phyloP scores from a whole-genome alignment of 176 grass and related monocot genomes.

The Poa annua region DNA sequence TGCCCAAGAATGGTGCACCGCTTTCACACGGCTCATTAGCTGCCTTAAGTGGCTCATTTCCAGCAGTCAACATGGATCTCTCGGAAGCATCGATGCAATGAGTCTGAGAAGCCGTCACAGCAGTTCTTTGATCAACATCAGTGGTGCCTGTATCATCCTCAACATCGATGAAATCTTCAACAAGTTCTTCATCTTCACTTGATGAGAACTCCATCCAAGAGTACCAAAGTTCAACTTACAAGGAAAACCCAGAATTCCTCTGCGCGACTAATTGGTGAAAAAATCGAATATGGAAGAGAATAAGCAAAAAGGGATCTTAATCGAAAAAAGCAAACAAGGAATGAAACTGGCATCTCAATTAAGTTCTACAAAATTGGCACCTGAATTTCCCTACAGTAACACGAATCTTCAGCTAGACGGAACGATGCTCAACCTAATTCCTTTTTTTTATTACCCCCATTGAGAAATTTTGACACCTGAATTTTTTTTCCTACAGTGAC shows the following conservation, averaged over 20 bases:
- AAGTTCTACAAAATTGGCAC: neutral
- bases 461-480: too few species aligned
- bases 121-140: conserved; percentile 45
- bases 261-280: neutral
- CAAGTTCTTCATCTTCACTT: conserved; percentile 68
- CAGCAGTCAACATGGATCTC: conserved; percentile 22
- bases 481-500: neutral
- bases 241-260: neutral
- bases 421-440: too few species aligned
- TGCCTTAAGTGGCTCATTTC: conserved; percentile 44
- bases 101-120: conserved; percentile 29
- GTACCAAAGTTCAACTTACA: conserved; percentile 7
- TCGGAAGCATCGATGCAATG: conserved; percentile 33
- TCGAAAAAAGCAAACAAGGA: neutral
- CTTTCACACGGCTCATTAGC: conserved; percentile 46
- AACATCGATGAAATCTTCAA: conserved; percentile 64
- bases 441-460: too few species aligned
- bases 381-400: too few species aligned
- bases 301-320: neutral
- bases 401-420: too few species aligned
- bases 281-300: neutral
- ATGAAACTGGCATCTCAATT: neutral
- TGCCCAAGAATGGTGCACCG: conserved; percentile 62
- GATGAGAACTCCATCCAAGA: conserved; percentile 83
- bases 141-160: conserved; percentile 54